phyloP scores from a whole-genome alignment of 2,329 filamentous ascomycete species.

The Incumbomyces lentus region DNA sequence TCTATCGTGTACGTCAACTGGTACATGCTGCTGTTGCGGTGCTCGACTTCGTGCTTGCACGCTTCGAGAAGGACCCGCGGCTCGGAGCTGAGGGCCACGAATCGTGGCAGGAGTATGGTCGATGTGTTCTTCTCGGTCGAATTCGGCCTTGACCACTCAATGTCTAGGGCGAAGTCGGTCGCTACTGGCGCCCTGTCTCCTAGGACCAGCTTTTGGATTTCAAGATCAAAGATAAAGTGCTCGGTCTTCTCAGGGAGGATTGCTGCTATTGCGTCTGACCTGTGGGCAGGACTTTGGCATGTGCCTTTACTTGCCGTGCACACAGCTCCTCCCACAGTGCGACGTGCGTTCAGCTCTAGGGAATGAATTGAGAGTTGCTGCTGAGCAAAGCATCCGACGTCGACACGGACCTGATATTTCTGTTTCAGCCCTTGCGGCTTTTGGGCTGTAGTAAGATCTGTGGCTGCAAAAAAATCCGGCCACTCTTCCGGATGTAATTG shows the following conservation, averaged over 20 bases:
- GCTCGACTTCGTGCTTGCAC: neutral
- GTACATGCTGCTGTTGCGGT: conserved; percentile 19
- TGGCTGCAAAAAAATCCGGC: conserved; percentile 65
- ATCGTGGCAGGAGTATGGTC: conserved; percentile 64
- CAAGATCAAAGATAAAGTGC: conserved; percentile 61
- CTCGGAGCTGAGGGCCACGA: conserved; percentile 71
- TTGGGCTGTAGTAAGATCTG: conserved; percentile 7
- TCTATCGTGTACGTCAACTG: conserved; percentile 61
- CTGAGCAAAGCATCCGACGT: conserved; percentile 63
- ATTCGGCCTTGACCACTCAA: conserved; percentile 61
- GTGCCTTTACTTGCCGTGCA: conserved; percentile 35
- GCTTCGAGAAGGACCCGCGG: conserved; percentile 59
- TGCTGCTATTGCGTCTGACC: neutral
- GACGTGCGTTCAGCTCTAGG: conserved; percentile 52
- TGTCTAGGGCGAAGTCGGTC: conserved; percentile 62
- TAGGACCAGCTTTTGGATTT: conserved; percentile 63
- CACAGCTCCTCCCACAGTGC: conserved; percentile 51
- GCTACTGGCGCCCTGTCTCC: conserved; percentile 71
- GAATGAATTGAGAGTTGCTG: conserved; percentile 53
- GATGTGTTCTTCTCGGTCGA: conserved; percentile 47
- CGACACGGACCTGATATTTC: conserved; percentile 66
- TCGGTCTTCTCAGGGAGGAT: conserved; percentile 59
- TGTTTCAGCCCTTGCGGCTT: conserved; percentile 59
- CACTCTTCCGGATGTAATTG: conserved; percentile 67
- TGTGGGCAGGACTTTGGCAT: neutral